These are phyloP conservation scores for Aspergillus luchuensis DNA, from an alignment of 2,329 filamentous ascomycete species.

Conservation along the genomic window DNA sequence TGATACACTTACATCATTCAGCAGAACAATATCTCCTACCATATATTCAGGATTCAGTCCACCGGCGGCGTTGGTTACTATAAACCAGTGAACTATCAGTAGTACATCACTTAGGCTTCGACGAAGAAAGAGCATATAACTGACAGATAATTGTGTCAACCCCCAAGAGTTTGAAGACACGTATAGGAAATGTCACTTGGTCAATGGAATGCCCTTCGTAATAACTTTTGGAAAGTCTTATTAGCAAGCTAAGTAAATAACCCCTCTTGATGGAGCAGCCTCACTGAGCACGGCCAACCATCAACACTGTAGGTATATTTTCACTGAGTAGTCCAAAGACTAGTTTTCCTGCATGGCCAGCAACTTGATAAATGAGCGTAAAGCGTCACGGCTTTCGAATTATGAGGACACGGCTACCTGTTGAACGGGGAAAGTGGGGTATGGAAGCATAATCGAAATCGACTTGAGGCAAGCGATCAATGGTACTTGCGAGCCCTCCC, in stretches of 20 bases:
- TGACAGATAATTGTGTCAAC: constrained; percentile 61
- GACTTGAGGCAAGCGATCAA: constrained; percentile 52
- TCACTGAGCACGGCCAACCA: constrained; percentile 67
- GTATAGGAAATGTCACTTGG: constrained; percentile 63
- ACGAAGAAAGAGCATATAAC: constrained; percentile 17
- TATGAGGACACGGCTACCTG: constrained; percentile 48
- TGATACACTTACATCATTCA: constrained; percentile 59
- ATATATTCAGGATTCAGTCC: constrained; percentile 65
- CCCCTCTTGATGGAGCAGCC: constrained; percentile 30
- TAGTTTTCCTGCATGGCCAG: constrained; percentile 66
- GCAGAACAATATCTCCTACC: constrained; percentile 65
- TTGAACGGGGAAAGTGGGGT: constrained; percentile 63
- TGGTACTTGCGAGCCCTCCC: constrained; percentile 60
- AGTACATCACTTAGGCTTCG: background rate
- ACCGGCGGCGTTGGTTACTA: constrained; percentile 68
- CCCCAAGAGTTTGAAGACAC: constrained; percentile 64
- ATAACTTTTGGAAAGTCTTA: constrained; percentile 50
- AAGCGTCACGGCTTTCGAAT: background rate
- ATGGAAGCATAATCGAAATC: constrained; percentile 62
- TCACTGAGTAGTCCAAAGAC: constrained; percentile 63
- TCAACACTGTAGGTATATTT: constrained; percentile 60
- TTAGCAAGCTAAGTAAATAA: constrained; percentile 7
- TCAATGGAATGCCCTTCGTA: constrained; percentile 69
- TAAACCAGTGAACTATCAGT: background rate
- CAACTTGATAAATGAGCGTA: constrained; percentile 37